phyloP scores from a whole-genome alignment of 495 filamentous ascomycete genomes.

The Penicillium argentinense region DNA sequence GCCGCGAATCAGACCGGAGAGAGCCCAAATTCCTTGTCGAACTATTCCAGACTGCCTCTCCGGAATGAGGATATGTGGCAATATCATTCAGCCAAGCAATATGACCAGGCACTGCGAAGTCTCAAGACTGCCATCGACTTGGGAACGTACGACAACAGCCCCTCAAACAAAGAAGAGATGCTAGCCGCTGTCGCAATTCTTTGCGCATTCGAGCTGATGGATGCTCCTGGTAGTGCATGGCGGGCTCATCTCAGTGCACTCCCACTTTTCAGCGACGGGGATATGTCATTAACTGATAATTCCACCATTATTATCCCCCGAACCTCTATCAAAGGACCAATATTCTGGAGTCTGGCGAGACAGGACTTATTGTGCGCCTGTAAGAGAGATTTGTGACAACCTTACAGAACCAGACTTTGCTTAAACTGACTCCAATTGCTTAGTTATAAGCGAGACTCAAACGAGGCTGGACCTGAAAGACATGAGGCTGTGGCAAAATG shows the following conservation, averaged over 20 bases:
- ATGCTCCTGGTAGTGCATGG: slow-evolving; percentile 24
- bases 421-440: not conserved
- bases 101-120: slow-evolving; percentile 19
- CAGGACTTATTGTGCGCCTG: slow-evolving; percentile 25
- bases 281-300: slow-evolving; percentile 5
- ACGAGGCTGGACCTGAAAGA: slow-evolving; percentile 23
- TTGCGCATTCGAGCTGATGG: slow-evolving; percentile 22
- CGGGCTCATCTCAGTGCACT: slow-evolving; percentile 22
- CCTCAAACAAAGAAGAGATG: slow-evolving; percentile 22
- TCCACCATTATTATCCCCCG: slow-evolving; percentile 12
- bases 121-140: slow-evolving; percentile 16
- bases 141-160: slow-evolving; percentile 3
- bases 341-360: slow-evolving; percentile 25
- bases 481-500: slow-evolving; percentile 22
- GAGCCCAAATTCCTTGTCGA: not conserved
- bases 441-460: slow-evolving; percentile 23
- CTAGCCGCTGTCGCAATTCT: slow-evolving; percentile 26
- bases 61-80: slow-evolving; percentile 18
- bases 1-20: not conserved
- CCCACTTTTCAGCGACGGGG: slow-evolving; percentile 10
- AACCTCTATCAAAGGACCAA: slow-evolving; percentile 13
- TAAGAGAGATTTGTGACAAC: too few relatives aligned
- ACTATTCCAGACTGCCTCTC: not conserved
- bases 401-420: too few relatives aligned
- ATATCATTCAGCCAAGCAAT: slow-evolving; percentile 19